phyloP scores from a whole-genome alignment of 495 filamentous ascomycete genomes.

The Choiromyces venosus region DNA sequence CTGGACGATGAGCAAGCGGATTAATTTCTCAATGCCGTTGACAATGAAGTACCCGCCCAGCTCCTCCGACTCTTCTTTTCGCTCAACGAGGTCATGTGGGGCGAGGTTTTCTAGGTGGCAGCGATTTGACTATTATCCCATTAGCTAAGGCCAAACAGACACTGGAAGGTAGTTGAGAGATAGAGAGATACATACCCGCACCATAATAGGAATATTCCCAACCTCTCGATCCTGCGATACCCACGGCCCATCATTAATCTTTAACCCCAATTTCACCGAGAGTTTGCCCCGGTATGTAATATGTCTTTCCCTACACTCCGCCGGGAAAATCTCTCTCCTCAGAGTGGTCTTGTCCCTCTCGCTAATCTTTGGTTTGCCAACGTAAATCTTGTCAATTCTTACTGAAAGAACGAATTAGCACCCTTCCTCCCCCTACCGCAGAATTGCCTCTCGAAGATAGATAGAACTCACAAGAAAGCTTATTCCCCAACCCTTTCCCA shows the following conservation, averaged over 20 bases:
- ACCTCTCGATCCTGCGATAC: constrained; percentile 72
- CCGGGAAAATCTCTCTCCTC: constrained; percentile 78
- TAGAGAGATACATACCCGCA: constrained; percentile 55
- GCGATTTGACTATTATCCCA: constrained; percentile 60
- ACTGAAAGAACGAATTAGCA: constrained; percentile 22
- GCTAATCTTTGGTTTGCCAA: constrained; percentile 39
- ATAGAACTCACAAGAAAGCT: constrained; percentile 38
- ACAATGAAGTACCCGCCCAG: constrained; percentile 82
- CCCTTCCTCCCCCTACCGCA: background rate
- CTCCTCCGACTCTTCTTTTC: constrained; percentile 81
- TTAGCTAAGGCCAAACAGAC: constrained; percentile 24
- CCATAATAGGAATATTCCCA: constrained; percentile 86
- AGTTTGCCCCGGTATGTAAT: constrained; percentile 85
- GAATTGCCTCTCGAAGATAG: background rate
- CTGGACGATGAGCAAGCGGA: constrained; percentile 83
- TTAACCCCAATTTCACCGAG: constrained; percentile 70
- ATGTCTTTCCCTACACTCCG: constrained; percentile 92
- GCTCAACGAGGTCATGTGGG: constrained; percentile 70
- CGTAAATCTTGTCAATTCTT: constrained; percentile 40
- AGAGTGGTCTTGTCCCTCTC: constrained; percentile 38
- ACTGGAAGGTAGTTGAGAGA: background rate
- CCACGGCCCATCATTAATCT: constrained; percentile 78
- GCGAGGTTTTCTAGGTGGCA: constrained; percentile 83
- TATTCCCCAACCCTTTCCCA: constrained; percentile 30
- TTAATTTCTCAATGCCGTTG: constrained; percentile 93